Evolutionary conservation across 108 stramenopile species (phyloP).

Genomic region (Discostella pseudostelligera): DNA sequence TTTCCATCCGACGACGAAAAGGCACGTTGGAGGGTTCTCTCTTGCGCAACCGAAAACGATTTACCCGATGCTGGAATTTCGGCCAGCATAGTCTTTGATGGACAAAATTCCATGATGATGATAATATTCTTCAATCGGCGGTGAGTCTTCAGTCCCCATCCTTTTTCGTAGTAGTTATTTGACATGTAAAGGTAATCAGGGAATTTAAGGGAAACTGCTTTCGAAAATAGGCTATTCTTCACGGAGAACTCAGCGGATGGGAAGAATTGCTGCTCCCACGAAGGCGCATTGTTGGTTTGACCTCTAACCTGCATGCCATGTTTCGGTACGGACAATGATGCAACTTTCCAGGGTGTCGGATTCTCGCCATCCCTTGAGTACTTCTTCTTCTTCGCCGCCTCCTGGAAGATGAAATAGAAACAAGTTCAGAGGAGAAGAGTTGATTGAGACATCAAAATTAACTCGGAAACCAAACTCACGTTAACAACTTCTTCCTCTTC

Average conservation of each 20-base stretch:
- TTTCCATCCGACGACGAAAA: constrained; percentile 87
- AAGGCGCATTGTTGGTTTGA: constrained; percentile 15
- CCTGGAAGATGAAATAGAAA: constrained; percentile 68
- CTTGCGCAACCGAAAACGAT: constrained; percentile 83
- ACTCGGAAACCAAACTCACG: constrained; percentile 29
- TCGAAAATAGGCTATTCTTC: constrained; percentile 90
- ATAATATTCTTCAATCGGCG: constrained; percentile 98
- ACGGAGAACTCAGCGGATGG: constrained; percentile 93
- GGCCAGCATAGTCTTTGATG: constrained; percentile 61
- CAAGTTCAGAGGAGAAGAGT: constrained; percentile 31
- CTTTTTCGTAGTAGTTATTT: constrained; percentile 94
- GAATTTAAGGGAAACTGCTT: constrained; percentile 68
- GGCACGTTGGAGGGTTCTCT: constrained; percentile 83
- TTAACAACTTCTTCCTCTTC: constrained; percentile 69
- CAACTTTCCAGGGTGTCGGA: constrained; percentile 91
- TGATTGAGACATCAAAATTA: background rate
- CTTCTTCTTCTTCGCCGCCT: constrained; percentile 92
- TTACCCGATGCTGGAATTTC: constrained; percentile 78
- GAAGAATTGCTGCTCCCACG: constrained; percentile 91
- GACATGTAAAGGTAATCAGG: constrained; percentile 86
- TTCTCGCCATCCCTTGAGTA: constrained; percentile 95
- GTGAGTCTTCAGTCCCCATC: constrained; percentile 93
- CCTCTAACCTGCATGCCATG: constrained; percentile 35
- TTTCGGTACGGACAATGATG: constrained; percentile 67
- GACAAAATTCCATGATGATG: constrained; percentile 90